Base-by-base conservation (phyloP, 495 filamentous ascomycete species). In the Aspergillus sclerotiicarbonarius region DNA sequence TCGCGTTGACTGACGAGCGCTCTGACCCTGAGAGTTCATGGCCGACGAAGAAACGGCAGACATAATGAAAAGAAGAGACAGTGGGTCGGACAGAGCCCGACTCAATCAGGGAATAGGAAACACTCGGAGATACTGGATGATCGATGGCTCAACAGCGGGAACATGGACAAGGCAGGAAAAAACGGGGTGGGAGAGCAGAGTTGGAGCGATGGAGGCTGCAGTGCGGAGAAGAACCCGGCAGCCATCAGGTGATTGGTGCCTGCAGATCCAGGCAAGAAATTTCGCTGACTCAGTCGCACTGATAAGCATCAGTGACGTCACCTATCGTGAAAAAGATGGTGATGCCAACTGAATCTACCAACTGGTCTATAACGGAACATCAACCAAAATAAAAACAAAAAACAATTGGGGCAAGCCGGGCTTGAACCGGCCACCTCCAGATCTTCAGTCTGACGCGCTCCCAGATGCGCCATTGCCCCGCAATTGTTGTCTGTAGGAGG, bases 1-100 rank as follows among this genome's bases (percentile, higher is more conserved):
- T 50, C 84, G 82, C 29, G 79, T 69, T 18, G 83, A 81, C 63
- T 83, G 82, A 30, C 82, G 80, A 51, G 76, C 64, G 49, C 62
- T 69, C 51, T 65, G 63, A 51, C 63, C 66, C 58, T 73, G 69
- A 46, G 69, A 60, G 57, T 74, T 75, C 29, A 67, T 41, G 58
- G 62, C 57, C 31, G 70, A 65, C 44, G 71, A 63, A 15, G 70
- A 51, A 50, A 70, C 59, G 56, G 70, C 59, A 47, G 74, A 60
- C 67, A 70, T 76, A 49, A 59, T 60, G 62, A 49, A 30, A 25
- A 47, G 21, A 30, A 30, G 46, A 25, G 45, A 20, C 21, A 30
- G 21, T 30, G 7, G 21, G 21, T n/a, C 12, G 21, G 21, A 13
- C 18, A 8, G 46, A 45, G 52, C 33, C 35, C 33, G 48, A 54